These are phyloP conservation scores for Pseudogymnoascus sp. DNA, from an alignment of 2,329 filamentous ascomycete species.

Conservation along the genomic window DNA sequence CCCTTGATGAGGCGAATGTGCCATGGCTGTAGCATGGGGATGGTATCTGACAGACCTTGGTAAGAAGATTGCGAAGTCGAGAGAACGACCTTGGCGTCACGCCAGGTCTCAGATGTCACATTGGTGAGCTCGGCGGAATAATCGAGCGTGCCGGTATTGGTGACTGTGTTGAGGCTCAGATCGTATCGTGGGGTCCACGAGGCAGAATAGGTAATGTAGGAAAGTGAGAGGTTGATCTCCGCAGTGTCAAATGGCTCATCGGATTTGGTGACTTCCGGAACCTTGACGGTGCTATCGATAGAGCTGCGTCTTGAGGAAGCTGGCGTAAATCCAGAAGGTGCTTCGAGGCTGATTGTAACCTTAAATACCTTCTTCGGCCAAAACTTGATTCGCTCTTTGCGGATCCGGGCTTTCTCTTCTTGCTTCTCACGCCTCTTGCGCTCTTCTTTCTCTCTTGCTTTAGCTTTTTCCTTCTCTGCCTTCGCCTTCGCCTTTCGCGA, in stretches of 20 bases:
- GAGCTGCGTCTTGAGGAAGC: conserved; percentile 43
- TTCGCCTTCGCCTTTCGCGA: conserved; percentile 29
- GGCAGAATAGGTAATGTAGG: conserved; percentile 31
- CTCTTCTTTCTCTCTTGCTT: conserved; percentile 30
- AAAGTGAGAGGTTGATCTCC: conserved; percentile 25
- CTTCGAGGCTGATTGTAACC: conserved; percentile 46
- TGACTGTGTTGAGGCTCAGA: conserved; percentile 34
- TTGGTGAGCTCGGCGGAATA: conserved; percentile 49
- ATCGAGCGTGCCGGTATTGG: conserved; percentile 30
- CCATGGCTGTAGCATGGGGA: conserved; percentile 41
- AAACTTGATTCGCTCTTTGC: conserved; percentile 37
- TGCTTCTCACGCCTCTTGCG: conserved; percentile 32
- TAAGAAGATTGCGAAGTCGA: conserved; percentile 45
- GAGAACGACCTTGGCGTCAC: conserved; percentile 36
- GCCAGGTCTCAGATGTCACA: conserved; percentile 42
- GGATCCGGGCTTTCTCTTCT: conserved; percentile 40
- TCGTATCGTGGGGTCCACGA: conserved; percentile 44
- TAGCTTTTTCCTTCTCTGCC: conserved; percentile 31
- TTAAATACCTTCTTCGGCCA: conserved; percentile 45
- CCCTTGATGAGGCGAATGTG: conserved; percentile 35
- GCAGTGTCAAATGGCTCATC: conserved; percentile 4
- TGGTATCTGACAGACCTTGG: conserved; percentile 40
- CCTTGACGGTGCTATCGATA: conserved; percentile 28
- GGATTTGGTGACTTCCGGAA: conserved; percentile 15
- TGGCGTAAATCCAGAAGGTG: conserved; percentile 34